Evolutionary conservation across 306 rosid genomes (phyloP), one percentile per base, ranked within the genome.

Genomic region (Oxytropis ochrocephala): DNA sequence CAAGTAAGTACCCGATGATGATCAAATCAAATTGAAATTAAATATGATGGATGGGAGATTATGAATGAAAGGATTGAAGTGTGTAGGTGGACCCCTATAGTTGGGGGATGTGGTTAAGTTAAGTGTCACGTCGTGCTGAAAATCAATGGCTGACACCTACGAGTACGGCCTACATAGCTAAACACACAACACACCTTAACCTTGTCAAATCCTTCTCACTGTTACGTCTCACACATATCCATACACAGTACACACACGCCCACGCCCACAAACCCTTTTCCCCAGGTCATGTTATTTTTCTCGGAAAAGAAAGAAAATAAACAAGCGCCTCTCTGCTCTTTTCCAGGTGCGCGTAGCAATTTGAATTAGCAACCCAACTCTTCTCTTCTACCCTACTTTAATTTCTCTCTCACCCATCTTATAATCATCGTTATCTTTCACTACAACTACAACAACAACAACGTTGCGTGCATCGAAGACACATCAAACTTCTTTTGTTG

Each of bases 181-280:
- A 11, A 5, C n/a, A 41, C 4, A 5, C 3, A 4, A 12, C 47
- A 27, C 52, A 66, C 76, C 76, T 68, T 69, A 74, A 79, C 83
- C 58, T 61, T 79, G 76, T 74, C 83, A 79, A 79, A 79, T 79
- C 83, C 73, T 0, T 47, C 21, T 2, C 55, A 68, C 80, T 68
- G 75, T 68, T 68, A 1, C 14, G 7, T 41, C 13, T 41, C 47
- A 12, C 42, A 5, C 47, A n/a, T 35, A 32, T 13, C 18, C 30
- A 41, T 1, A 10, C 43, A 38, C 27, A 11, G 6, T 17, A 0
- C 35, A 39, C 29, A 24, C 29, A 24, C 29, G 29, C 29, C 29
- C 29, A 24, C 29, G 29, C 29, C 29, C 29, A 24, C 29, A 24
- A 24, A 39, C 33, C n/a, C 17, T 33, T 64, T 54, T 42, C 16